These are phyloP conservation scores for Arthrobotrys conoides DNA, from an alignment of 2,329 filamentous ascomycete genomes.

Conservation along the genomic window DNA sequence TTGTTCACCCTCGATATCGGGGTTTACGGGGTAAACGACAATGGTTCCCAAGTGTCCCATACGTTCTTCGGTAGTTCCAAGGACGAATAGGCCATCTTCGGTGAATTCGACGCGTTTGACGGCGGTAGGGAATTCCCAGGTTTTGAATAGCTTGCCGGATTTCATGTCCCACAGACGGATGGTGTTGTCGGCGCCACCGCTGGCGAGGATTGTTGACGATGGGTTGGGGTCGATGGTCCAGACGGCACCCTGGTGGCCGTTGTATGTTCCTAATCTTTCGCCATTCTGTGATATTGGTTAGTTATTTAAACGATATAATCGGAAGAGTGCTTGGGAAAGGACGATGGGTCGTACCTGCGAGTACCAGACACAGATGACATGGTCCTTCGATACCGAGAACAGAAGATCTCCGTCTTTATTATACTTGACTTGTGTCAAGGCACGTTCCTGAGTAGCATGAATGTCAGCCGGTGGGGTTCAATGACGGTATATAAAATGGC, in stretches of 20 bases:
- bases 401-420: constrained; percentile 96
- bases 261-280: constrained; percentile 96
- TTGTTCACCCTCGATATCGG: constrained; percentile 86
- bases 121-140: constrained; percentile 96
- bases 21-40: constrained; percentile 88
- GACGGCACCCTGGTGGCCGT: constrained; percentile 96
- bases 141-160: constrained; percentile 92
- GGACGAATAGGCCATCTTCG: constrained; percentile 88
- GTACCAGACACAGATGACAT: constrained; percentile 96
- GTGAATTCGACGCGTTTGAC: constrained; percentile 99
- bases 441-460: constrained; percentile 77
- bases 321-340: not conserved
- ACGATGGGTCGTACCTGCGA: constrained; percentile 72
- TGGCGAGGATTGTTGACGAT: constrained; percentile 90
- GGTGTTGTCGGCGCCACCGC: constrained; percentile 97
- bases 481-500: constrained; percentile 21
- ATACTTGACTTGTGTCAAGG: constrained; percentile 92
- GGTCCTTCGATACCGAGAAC: constrained; percentile 96
- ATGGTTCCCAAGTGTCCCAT: constrained; percentile 97
- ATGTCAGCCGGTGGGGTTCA: constrained; percentile 38
- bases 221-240: constrained; percentile 99
- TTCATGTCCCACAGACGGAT: constrained; percentile 97
- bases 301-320: not conserved
- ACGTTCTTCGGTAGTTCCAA: constrained; percentile 98
- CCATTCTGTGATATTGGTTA: constrained; percentile 75